A percentile compares a stretch with the other conserved stretches of the same genome.
Evolutionary conservation across 164 flowering plant species (phyloP).

Genomic region (Berberis vulgaris): DNA sequence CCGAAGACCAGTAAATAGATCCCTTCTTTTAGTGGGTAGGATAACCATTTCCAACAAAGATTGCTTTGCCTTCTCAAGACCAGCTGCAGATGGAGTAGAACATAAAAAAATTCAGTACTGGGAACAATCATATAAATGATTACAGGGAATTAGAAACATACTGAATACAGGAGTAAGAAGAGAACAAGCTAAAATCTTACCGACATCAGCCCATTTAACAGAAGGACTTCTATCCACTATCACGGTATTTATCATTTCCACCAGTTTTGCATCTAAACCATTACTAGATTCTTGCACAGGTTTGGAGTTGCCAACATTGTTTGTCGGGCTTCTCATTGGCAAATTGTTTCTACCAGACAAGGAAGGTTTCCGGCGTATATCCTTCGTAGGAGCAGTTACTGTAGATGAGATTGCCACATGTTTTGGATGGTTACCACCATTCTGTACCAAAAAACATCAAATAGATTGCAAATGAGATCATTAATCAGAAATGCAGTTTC

Average conservation of each 20-base stretch:
- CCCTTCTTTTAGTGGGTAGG: slow-evolving; percentile 89
- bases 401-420: slow-evolving; percentile 26
- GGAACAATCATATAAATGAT: neutral
- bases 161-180: neutral
- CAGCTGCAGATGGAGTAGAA: slow-evolving; percentile 43
- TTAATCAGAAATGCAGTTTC: neutral
- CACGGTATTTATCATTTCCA: slow-evolving; percentile 82
- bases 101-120: neutral
- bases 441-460: slow-evolving; percentile 28
- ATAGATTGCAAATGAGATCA: neutral
- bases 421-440: slow-evolving; percentile 20
- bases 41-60: slow-evolving; percentile 95
- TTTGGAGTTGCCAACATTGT: slow-evolving; percentile 29
- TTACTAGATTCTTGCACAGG: slow-evolving; percentile 29
- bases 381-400: slow-evolving; percentile 25
- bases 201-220: slow-evolving; percentile 97
- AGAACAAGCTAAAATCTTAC: slow-evolving; percentile 31
- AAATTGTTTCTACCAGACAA: slow-evolving; percentile 17
- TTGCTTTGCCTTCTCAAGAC: slow-evolving; percentile 95
- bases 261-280: slow-evolving; percentile 64
- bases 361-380: slow-evolving; percentile 18
- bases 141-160: neutral
- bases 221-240: slow-evolving; percentile 96
- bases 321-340: slow-evolving; percentile 22
- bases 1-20: slow-evolving; percentile 90